These are phyloP conservation scores for Alternaria solani DNA, from an alignment of 2,329 filamentous ascomycete species.

Conservation along the genomic window DNA sequence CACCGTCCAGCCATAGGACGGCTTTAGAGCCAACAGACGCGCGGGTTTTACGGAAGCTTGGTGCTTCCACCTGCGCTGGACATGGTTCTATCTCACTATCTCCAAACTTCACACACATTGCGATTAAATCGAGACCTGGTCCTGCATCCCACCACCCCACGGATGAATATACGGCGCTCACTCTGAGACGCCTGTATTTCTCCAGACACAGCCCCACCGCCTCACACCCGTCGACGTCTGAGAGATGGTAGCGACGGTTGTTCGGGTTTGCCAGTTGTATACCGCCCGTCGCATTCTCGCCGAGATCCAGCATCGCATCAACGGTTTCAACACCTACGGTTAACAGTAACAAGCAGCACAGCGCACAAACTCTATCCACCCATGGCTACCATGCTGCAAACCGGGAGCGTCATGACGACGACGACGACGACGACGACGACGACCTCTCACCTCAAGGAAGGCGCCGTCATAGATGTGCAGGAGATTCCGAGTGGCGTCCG, in stretches of 20 bases:
- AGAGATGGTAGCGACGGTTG: constrained; percentile 50
- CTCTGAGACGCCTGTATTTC: constrained; percentile 36
- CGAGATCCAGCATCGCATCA: constrained; percentile 52
- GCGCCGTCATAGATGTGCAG: constrained; percentile 45
- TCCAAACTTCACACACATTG: constrained; percentile 39
- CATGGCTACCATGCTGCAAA: constrained; percentile 52
- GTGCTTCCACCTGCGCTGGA: constrained; percentile 39
- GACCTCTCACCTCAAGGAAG: constrained; percentile 43
- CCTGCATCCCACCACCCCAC: constrained; percentile 39
- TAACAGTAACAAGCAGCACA: constrained; percentile 32
- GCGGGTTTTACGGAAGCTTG: constrained; percentile 46
- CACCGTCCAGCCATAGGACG: constrained; percentile 51
- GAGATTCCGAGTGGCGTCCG: constrained; percentile 42
- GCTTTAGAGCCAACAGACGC: constrained; percentile 38
- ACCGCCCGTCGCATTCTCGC: constrained; percentile 51
- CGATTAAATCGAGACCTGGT: constrained; percentile 40
- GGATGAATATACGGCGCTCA: constrained; percentile 31
- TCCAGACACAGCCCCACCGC: constrained; percentile 38
- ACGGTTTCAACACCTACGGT: constrained; percentile 55
- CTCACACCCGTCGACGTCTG: constrained; percentile 33
- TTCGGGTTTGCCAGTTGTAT: constrained; percentile 45
- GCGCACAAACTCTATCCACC: constrained; percentile 27
- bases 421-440: constrained; percentile 31
- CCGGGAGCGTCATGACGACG: constrained; percentile 37
- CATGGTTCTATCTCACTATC: constrained; percentile 47